Percentiles rank a stretch among this genome's conserved stretches.
Conservation (phyloP, 208 protist genomes). For the Zelonia costaricensis region DNA sequence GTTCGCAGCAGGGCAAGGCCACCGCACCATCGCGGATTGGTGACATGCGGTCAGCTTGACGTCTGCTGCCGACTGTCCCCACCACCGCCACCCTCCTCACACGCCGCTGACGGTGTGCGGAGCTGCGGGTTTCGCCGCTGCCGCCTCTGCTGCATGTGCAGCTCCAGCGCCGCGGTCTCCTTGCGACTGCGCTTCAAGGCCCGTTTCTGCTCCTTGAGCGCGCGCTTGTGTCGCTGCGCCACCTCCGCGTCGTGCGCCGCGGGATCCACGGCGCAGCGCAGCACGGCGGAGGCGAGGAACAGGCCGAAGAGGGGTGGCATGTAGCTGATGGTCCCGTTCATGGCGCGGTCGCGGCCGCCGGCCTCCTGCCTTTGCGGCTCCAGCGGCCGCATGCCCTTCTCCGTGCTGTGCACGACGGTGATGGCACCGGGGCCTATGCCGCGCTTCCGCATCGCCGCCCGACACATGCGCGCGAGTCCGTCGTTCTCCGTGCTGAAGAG, state of each 20-base stretch:
- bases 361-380: conserved; percentile 78
- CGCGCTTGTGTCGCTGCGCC: conserved; percentile 32
- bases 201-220: conserved; percentile 26
- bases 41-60: too few relatives aligned
- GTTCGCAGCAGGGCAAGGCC: too few relatives aligned
- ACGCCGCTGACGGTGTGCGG: too few relatives aligned
- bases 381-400: conserved; percentile 57
- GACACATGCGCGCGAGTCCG: conserved; percentile 64
- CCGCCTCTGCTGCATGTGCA: background rate
- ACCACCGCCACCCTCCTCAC: too few relatives aligned
- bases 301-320: conserved; percentile 90
- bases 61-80: too few relatives aligned
- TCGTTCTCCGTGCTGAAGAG: conserved; percentile 85
- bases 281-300: conserved; percentile 69
- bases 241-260: conserved; percentile 46
- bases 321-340: conserved; percentile 92
- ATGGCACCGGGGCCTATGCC: conserved; percentile 58
- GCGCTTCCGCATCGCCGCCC: conserved; percentile 61
- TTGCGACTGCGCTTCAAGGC: conserved; percentile 16
- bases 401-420: conserved; percentile 67
- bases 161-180: background rate
- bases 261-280: conserved; percentile 67
- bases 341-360: conserved; percentile 69
- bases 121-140: too few relatives aligned
- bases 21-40: too few relatives aligned